Base-by-base conservation (phyloP, 345 rosid genomes). In the Linum usitatissimum region DNA sequence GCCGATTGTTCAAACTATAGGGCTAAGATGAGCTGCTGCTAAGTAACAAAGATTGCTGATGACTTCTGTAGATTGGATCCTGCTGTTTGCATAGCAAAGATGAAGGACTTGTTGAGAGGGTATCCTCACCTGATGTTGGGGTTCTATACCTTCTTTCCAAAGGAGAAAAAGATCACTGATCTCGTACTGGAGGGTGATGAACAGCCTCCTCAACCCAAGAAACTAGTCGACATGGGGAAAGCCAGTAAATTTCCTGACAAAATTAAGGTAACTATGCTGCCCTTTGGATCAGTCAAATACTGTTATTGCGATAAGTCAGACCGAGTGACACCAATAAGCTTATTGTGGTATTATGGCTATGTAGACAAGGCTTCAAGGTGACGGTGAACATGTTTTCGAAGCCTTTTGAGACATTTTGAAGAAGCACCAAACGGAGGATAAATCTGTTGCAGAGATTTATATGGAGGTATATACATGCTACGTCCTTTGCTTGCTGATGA, bases 341-440 rank as follows among this genome's bases (percentile, higher is more conserved):
- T 53, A 8, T 23, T 57, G 65, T 49, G 40, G 65, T 64, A 8
- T 68, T 23, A 23, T 23, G 28, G 62, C 39, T 72, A 9, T 73
- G 61, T 70, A 73, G 77, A 73, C 70, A n/a, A 73, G 77, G 73
- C 68, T 73, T 65, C 70, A 58, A 57, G 73, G 77, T 18, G 77
- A 70, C n/a, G 74, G 28, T 23, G 28, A 66, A 59, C 63, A 23
- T 21, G 71, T 74, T 40, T 74, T 69, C 59, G 65, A 70, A 67
- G 45, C 68, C 38, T 69, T 74, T 59, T 66, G 69, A 53, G 70
- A 66, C 49, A 70, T 74, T 74, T 54, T 74, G 74, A 69, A 74
- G 55, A 66, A 66, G 74, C 69, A 74, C 61, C 62, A 71, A 59
- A 74, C 66, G 36, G 77, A 70, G 55, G 62, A 66, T 66, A 74